A percentile compares a stretch with the other conserved stretches of the same genome.
phyloP scores from a whole-genome alignment of 2,329 filamentous ascomycete species.

The Polychaeton citri region DNA sequence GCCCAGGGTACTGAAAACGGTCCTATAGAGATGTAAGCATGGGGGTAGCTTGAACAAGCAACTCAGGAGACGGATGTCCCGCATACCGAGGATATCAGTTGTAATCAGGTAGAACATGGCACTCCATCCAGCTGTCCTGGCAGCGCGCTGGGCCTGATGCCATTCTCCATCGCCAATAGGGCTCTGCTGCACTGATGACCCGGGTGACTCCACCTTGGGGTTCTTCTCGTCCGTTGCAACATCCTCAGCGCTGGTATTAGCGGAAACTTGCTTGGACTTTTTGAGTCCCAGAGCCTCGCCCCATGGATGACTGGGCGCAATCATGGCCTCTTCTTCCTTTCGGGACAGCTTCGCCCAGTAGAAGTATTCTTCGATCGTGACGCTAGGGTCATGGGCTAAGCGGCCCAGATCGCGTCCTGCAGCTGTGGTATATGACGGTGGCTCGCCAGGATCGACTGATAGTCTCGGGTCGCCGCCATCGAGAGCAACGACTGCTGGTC shows the following conservation, averaged over 20 bases:
- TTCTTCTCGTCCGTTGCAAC: neutral
- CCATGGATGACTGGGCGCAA: neutral
- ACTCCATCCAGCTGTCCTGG: constrained; percentile 22
- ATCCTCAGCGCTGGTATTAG: neutral
- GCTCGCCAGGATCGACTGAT: neutral
- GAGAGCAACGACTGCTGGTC: neutral
- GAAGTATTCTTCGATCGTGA: neutral
- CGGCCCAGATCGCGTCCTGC: neutral
- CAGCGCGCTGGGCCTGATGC: constrained; percentile 20
- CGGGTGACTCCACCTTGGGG: neutral
- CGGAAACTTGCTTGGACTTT: neutral
- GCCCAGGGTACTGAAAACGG: constrained; percentile 24
- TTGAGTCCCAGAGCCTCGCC: neutral
- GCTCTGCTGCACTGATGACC: neutral
- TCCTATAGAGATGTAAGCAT: constrained; percentile 10
- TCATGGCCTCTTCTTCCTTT: neutral
- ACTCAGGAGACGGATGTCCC: constrained; percentile 14
- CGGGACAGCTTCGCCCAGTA: neutral
- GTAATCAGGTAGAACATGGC: constrained; percentile 33
- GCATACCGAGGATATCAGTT: constrained; percentile 29
- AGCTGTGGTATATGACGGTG: neutral
- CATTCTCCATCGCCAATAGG: constrained; percentile 18
- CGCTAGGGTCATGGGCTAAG: neutral
- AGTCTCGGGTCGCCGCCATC: neutral
- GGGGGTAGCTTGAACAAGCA: neutral